Evolutionary conservation across 106 monocot species (phyloP).

Genomic region (Phalaenopsis equestris): DNA sequence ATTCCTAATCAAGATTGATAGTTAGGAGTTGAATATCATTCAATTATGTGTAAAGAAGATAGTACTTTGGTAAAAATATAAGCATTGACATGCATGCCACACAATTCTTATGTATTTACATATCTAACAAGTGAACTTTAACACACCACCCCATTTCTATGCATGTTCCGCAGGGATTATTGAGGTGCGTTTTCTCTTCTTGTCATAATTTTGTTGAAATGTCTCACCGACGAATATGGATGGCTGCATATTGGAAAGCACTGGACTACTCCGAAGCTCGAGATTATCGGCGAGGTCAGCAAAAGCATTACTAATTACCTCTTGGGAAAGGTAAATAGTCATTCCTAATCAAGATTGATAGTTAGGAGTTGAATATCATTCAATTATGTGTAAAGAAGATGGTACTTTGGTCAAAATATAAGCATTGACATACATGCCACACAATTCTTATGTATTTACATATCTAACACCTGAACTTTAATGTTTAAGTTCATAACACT

Average conservation of each 20-base stretch:
- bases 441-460: too few species aligned
- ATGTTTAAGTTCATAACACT: too few species aligned
- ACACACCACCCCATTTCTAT: too few species aligned
- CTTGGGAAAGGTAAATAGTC: constrained; percentile 47
- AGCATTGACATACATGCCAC: too few species aligned
- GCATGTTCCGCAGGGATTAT: too few species aligned
- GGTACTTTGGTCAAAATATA: background rate
- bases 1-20: constrained; percentile 54
- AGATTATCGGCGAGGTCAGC: constrained; percentile 36
- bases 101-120: too few species aligned
- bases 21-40: constrained; percentile 16
- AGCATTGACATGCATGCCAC: too few species aligned
- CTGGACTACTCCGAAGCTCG: constrained; percentile 8
- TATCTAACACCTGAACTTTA: too few species aligned
- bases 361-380: constrained; percentile 16
- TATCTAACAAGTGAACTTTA: too few species aligned
- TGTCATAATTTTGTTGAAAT: constrained; percentile 15
- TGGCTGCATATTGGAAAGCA: constrained; percentile 11
- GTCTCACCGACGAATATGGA: constrained; percentile 11
- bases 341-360: constrained; percentile 54
- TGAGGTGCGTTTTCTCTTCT: constrained; percentile 62
- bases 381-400: background rate
- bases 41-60: background rate
- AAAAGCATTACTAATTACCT: constrained; percentile 53
- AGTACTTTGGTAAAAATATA: background rate